phyloP scores from a whole-genome alignment of 331 rosid species.

The Saraca asoca region DNA sequence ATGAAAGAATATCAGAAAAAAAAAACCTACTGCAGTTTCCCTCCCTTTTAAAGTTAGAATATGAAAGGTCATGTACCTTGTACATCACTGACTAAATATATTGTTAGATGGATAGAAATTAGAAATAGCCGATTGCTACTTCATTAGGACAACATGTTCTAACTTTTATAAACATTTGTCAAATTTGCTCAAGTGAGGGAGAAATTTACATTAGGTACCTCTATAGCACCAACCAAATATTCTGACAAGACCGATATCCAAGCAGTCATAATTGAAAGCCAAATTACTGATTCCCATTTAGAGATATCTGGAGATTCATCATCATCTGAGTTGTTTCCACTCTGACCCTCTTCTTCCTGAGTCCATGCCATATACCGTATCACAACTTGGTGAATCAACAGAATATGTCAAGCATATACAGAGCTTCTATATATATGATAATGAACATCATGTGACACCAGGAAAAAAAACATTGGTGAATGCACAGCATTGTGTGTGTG shows the following conservation, averaged over 20 bases:
- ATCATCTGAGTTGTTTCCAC: slow-evolving; percentile 49
- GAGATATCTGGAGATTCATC: slow-evolving; percentile 68
- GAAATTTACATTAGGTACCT: slow-evolving; percentile 46
- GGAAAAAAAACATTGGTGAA: slow-evolving; percentile 26
- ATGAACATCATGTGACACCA: not conserved
- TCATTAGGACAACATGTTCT: not conserved
- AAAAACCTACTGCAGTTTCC: slow-evolving; percentile 6
- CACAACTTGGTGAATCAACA: slow-evolving; percentile 36
- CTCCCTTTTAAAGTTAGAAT: slow-evolving; percentile 19
- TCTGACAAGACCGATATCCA: slow-evolving; percentile 74
- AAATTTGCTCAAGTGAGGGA: slow-evolving; percentile 4
- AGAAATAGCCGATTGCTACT: slow-evolving; percentile 11
- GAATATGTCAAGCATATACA: slow-evolving; percentile 1
- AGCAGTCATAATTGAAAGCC: slow-evolving; percentile 75
- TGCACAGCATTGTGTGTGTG: not conserved
- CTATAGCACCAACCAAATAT: slow-evolving; percentile 71
- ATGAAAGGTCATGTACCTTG: not conserved
- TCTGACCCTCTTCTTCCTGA: slow-evolving; percentile 65
- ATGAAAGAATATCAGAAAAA: not conserved
- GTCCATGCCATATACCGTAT: slow-evolving; percentile 33
- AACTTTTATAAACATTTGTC: slow-evolving; percentile 3
- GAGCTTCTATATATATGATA: slow-evolving; percentile 1
- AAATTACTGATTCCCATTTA: slow-evolving; percentile 77
- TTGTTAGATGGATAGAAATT: not conserved
- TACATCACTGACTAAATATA: not conserved